Percentiles rank a stretch among this genome's conserved stretches.
phyloP scores from a whole-genome alignment of 192 early-diverging fungal species.

The Chytriomyces sp. region DNA sequence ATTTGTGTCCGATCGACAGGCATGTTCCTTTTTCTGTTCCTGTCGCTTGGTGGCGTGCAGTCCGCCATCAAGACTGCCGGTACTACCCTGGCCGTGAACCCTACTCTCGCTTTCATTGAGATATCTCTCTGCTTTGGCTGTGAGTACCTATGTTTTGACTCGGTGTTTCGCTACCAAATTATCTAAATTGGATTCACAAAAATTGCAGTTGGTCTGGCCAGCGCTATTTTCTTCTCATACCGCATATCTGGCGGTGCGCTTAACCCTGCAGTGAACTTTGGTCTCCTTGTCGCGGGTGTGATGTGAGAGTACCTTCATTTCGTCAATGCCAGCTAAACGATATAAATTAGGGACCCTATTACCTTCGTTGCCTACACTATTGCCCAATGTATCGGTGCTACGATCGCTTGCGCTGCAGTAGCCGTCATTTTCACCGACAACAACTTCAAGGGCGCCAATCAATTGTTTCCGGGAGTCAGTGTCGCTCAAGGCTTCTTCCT shows the following conservation, averaged over 20 bases:
- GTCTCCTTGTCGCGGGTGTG: constrained; percentile 52
- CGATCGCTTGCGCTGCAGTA: constrained; percentile 45
- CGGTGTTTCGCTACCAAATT: background rate
- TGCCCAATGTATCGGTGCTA: constrained; percentile 59
- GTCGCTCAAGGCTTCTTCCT: constrained; percentile 37
- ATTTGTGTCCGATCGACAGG: too few species aligned
- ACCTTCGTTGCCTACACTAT: constrained; percentile 51
- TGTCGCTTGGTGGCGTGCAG: constrained; percentile 30
- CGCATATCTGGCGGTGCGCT: constrained; percentile 63
- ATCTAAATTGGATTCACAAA: too few species aligned
- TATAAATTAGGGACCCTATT: constrained; percentile 4
- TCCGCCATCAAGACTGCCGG: constrained; percentile 1
- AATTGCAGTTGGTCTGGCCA: constrained; percentile 19
- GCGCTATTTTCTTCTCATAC: constrained; percentile 32
- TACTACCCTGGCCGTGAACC: constrained; percentile 2
- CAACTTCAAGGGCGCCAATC: constrained; percentile 34
- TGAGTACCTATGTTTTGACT: constrained; percentile 23
- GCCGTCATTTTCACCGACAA: constrained; percentile 35
- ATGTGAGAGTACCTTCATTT: constrained; percentile 23
- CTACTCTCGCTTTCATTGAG: constrained; percentile 20
- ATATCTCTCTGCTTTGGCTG: constrained; percentile 24
- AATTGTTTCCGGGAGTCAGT: constrained; percentile 7
- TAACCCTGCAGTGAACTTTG: constrained; percentile 68
- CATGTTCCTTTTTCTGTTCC: constrained; percentile 39
- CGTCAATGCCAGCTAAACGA: background rate